A percentile compares a stretch with the other conserved stretches of the same genome.
phyloP scores from a whole-genome alignment of 2,329 filamentous ascomycete genomes.

The Aspergillus sp. region DNA sequence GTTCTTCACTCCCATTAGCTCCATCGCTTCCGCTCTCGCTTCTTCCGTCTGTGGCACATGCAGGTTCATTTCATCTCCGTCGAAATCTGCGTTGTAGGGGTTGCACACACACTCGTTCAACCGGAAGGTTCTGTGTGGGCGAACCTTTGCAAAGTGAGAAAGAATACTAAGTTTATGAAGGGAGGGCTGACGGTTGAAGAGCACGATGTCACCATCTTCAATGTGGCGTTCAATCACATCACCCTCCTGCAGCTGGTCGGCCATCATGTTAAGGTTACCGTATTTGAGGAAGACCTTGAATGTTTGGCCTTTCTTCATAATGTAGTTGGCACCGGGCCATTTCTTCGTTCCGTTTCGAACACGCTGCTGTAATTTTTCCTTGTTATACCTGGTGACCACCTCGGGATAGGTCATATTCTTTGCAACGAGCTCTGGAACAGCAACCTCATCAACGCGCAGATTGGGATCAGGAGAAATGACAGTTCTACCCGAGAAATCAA shows the following conservation, averaged over 20 bases:
- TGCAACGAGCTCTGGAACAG: slow-evolving; percentile 84
- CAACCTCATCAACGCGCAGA: slow-evolving; percentile 86
- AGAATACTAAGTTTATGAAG: slow-evolving; percentile 98
- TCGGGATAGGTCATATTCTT: slow-evolving; percentile 96
- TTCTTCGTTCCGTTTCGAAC: slow-evolving; percentile 70
- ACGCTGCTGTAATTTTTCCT: slow-evolving; percentile 70
- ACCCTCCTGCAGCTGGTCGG: slow-evolving; percentile 70
- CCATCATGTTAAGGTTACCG: slow-evolving; percentile 65
- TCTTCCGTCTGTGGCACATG: slow-evolving; percentile 98
- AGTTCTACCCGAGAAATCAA: slow-evolving; percentile 94
- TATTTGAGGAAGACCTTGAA: slow-evolving; percentile 74
- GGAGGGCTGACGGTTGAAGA: slow-evolving; percentile 97
- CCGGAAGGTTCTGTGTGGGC: slow-evolving; percentile 92
- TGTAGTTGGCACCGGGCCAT: slow-evolving; percentile 83
- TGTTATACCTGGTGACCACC: slow-evolving; percentile 77
- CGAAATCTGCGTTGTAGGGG: slow-evolving; percentile 98
- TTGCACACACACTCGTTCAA: slow-evolving; percentile 98
- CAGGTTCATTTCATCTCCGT: slow-evolving; percentile 98
- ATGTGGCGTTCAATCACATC: slow-evolving; percentile 93
- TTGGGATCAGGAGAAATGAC: slow-evolving; percentile 98
- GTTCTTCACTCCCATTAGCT: slow-evolving; percentile 96
- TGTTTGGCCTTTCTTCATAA: slow-evolving; percentile 66
- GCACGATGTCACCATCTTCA: slow-evolving; percentile 89
- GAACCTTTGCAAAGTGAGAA: slow-evolving; percentile 86
- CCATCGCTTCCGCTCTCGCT: slow-evolving; percentile 88